Conservation (phyloP, 1,139 yeast genomes). For the Candida sp. region DNA sequence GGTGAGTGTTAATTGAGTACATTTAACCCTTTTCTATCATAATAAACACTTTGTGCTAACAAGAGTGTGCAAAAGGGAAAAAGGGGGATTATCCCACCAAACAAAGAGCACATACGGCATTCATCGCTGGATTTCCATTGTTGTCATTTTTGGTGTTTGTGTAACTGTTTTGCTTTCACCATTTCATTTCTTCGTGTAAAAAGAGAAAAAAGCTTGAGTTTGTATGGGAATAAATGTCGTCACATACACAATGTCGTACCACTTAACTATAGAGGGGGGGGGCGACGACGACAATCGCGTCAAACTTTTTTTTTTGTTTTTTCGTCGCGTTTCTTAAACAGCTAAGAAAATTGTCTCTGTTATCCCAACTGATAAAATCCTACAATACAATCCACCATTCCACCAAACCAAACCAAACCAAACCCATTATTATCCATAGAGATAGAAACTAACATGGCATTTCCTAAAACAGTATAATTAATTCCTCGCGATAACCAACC, state of each 20-base stretch:
- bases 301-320: background rate
- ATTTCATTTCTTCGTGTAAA: background rate
- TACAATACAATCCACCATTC: too few species aligned
- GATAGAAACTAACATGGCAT: too few species aligned
- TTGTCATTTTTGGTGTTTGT: background rate
- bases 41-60: background rate
- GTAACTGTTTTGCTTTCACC: background rate
- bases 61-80: background rate
- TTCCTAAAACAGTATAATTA: too few species aligned
- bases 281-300: constrained; percentile 1
- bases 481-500: too few species aligned
- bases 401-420: too few species aligned
- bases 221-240: background rate
- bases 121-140: too few species aligned
- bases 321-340: background rate
- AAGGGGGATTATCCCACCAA: background rate
- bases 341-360: too few species aligned
- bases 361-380: too few species aligned
- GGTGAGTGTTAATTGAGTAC: background rate
- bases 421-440: too few species aligned
- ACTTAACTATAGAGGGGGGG: background rate
- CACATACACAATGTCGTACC: background rate
- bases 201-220: too few species aligned
- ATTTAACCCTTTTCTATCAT: background rate
- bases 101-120: background rate